Base-by-base conservation (phyloP, 163 green algal species). In the Scenedesmus sp. region DNA sequence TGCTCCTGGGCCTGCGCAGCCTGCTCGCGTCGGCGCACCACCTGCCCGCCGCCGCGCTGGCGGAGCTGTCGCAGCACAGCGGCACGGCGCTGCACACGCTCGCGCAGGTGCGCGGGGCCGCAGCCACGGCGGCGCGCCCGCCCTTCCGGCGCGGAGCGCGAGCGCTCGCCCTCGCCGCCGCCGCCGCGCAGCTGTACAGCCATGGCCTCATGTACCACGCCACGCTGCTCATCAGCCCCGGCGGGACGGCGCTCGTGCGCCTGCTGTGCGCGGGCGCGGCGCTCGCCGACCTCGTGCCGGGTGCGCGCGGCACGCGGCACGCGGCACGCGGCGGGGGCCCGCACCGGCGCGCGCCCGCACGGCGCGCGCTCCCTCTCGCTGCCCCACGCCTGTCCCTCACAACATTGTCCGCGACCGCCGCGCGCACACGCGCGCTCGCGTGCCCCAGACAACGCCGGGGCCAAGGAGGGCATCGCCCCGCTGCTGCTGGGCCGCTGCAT, bases 401-500 rank as follows among this genome's bases (percentile, higher is more conserved):
- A 17, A 14, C 22, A 18, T 18, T 26, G 1, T 14, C 50, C 22
- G 50, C 22, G 9, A 9, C 50, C 53, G 22, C 31, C 20, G 18
- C 28, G 14, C 33, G 18, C 15, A 60, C 53, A 29, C 6, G 18
- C 53, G 53, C 53, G 10, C 28, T 5, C 24, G 50, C 50, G 18
- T 10, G 18, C 22, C 14, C 42, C 58, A 80, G 71, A 51, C 10
- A 80, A 80, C 10, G 58, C 58, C 20, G 71, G 44, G 26, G 24
- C 11, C 28, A 80, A 80, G 11, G 71, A 80, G 26, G 71, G 58
- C 45, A 63, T 80, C 11, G 71, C 26, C 14, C 71, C 71, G 39
- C 58, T 80, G 71, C 71, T 80, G 58, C 45, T 80, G 42, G 71
- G 42, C 11, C 71, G 71, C 60, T 72, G 71, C 71, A 64, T 57